Percentiles rank a stretch among this genome's conserved stretches.
These are phyloP conservation scores for Neurospora sp. DNA, from an alignment of 495 filamentous ascomycete genomes.

Conservation along the genomic window DNA sequence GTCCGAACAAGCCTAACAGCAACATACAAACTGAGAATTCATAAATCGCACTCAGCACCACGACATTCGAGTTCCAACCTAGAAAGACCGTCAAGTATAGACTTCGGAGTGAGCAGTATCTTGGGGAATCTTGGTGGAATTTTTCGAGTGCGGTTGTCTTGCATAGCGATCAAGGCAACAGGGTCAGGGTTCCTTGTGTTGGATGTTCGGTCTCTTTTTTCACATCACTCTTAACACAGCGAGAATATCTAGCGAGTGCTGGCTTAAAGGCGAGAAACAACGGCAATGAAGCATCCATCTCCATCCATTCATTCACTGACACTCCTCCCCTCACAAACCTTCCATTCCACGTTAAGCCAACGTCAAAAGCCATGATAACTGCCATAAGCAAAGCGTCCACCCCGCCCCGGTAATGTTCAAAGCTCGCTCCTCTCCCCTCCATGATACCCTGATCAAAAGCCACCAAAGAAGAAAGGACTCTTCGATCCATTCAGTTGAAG, in stretches of 20 bases:
- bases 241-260: background rate
- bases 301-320: background rate
- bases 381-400: background rate
- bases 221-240: background rate
- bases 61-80: background rate
- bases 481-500: background rate
- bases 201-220: background rate
- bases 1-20: no score
- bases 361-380: background rate
- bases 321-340: background rate
- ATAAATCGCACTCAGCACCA: no score
- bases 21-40: no score
- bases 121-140: background rate
- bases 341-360: background rate
- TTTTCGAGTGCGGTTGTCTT: background rate
- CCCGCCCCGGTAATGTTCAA: background rate
- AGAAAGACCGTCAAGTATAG: background rate
- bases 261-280: background rate
- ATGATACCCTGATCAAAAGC: background rate
- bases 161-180: background rate
- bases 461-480: background rate
- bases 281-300: background rate
- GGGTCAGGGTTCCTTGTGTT: background rate
- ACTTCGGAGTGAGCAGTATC: background rate
- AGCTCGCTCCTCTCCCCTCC: background rate